phyloP scores from a whole-genome alignment of 1,284 basidiomycete genomes.

The Malassezia psittaci region DNA sequence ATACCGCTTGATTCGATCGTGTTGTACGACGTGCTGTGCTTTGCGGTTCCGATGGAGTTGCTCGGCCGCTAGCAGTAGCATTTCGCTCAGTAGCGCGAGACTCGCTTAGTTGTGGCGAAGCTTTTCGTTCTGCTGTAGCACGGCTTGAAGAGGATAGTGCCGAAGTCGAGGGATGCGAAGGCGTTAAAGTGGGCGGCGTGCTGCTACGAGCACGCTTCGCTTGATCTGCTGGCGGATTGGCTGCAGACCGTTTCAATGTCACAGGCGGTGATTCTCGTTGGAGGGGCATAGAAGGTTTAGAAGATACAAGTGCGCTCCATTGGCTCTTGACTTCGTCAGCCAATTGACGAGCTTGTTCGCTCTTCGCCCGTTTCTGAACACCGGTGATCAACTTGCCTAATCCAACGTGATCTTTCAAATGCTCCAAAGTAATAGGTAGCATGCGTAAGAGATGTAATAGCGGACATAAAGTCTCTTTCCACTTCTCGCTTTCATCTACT shows the following conservation, averaged over 20 bases:
- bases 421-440: constrained; percentile 21
- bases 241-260: not conserved
- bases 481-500: constrained; percentile 24
- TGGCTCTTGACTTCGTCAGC: constrained; percentile 21
- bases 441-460: constrained; percentile 22
- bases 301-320: constrained; percentile 26
- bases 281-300: not conserved
- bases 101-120: constrained; percentile 5
- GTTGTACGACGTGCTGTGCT: not conserved
- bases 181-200: not conserved
- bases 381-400: constrained; percentile 29
- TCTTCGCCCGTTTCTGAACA: constrained; percentile 20
- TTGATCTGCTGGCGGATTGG: not conserved
- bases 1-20: not conserved
- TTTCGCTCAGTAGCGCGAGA: constrained; percentile 4
- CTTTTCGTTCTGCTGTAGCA: constrained; percentile 1
- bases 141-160: not conserved
- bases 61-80: not conserved
- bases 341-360: constrained; percentile 16
- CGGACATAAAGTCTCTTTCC: constrained; percentile 21
- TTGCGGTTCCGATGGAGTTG: not conserved
- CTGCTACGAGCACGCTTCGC: constrained; percentile 8
- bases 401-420: constrained; percentile 29
- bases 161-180: not conserved
- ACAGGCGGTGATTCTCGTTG: constrained; percentile 3